phyloP scores from a whole-genome alignment of 2,329 filamentous ascomycete genomes.

The Orbilia blumenaviensis region DNA sequence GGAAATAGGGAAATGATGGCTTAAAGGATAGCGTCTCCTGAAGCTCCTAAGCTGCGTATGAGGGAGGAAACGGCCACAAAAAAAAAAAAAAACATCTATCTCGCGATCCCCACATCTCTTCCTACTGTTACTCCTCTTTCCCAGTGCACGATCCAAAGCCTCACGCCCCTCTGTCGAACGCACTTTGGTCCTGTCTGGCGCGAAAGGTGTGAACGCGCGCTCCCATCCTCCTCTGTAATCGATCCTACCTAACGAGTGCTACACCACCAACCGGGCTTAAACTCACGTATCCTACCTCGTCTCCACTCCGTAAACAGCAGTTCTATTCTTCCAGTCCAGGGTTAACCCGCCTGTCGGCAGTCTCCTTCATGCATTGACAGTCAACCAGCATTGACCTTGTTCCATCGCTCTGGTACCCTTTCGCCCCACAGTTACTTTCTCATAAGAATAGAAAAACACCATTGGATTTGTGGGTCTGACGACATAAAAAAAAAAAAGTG shows the following conservation, averaged over 20 bases:
- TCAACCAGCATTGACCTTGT: constrained; percentile 43
- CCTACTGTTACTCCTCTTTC: constrained; percentile 16
- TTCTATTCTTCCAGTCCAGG: constrained; percentile 30
- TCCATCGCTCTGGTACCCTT: constrained; percentile 35
- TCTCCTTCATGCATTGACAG: constrained; percentile 36
- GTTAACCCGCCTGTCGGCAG: constrained; percentile 42
- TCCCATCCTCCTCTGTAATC: constrained; percentile 30
- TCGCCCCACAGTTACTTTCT: constrained; percentile 31
- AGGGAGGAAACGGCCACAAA: constrained; percentile 12
- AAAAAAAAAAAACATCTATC: background rate
- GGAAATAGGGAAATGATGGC: constrained; percentile 39
- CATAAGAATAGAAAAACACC: background rate
- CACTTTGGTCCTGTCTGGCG: constrained; percentile 15
- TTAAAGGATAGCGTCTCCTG: constrained; percentile 27
- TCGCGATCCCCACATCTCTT: constrained; percentile 28
- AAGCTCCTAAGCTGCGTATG: constrained; percentile 30
- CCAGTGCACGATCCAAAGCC: background rate
- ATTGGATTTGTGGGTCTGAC: constrained; percentile 41
- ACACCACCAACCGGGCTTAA: constrained; percentile 51
- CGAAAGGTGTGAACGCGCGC: constrained; percentile 35
- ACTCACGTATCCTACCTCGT: constrained; percentile 54
- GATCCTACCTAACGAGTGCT: constrained; percentile 53
- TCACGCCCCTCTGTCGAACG: background rate
- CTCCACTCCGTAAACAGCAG: constrained; percentile 50
- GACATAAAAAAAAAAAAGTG: constrained; percentile 26